Conservation (phyloP, 2,329 filamentous ascomycete genomes). For the Fusarium sp. region DNA sequence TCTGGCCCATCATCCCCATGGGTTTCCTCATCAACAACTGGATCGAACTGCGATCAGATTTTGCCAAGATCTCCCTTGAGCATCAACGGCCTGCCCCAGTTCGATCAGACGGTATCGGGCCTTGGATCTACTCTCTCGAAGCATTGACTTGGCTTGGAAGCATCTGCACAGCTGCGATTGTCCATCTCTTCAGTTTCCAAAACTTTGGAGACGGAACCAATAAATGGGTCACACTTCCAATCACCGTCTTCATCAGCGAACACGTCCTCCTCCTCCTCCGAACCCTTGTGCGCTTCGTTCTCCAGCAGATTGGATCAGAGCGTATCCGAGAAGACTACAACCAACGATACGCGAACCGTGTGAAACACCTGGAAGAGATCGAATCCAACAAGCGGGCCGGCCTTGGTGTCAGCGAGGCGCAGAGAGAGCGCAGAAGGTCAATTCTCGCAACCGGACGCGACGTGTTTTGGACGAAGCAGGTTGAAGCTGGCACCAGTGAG, state of each 20-base stretch:
- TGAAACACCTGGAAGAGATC: conserved; percentile 54
- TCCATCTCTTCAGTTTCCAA: conserved; percentile 76
- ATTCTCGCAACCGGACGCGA: conserved; percentile 49
- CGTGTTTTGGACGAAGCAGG: conserved; percentile 57
- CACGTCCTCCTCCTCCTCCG: conserved; percentile 76
- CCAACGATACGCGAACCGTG: conserved; percentile 52
- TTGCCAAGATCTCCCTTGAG: conserved; percentile 80
- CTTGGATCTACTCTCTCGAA: conserved; percentile 76
- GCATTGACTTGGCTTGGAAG: conserved; percentile 80
- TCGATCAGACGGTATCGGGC: conserved; percentile 79
- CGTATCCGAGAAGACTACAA: conserved; percentile 55
- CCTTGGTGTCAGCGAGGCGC: conserved; percentile 48
- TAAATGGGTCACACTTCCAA: conserved; percentile 73
- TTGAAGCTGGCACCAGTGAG: conserved; percentile 53
- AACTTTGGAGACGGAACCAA: conserved; percentile 60
- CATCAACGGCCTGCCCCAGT: conserved; percentile 77
- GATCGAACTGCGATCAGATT: conserved; percentile 81
- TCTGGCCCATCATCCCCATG: conserved; percentile 80
- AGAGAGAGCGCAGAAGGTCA: conserved; percentile 54
- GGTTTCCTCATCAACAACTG: conserved; percentile 83
- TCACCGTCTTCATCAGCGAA: conserved; percentile 79
- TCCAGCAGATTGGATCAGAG: conserved; percentile 54
- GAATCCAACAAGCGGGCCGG: conserved; percentile 53
- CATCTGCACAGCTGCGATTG: conserved; percentile 77
- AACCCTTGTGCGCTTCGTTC: conserved; percentile 49